Conservation (phyloP, 2,329 filamentous ascomycete species). For the Epichloe elymi region DNA sequence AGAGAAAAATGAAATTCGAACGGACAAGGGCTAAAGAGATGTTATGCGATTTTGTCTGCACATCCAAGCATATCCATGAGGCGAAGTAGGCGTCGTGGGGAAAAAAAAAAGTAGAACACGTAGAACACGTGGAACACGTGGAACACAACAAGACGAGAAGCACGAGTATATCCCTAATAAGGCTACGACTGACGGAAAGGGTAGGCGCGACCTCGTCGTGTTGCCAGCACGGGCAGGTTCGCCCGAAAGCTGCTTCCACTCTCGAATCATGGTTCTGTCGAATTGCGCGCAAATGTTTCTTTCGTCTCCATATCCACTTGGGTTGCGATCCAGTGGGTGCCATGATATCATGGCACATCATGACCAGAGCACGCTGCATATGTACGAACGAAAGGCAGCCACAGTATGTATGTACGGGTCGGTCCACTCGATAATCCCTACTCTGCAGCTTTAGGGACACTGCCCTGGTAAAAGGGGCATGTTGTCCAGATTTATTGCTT, state of each 20-base stretch:
- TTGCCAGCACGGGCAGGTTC: too few species aligned
- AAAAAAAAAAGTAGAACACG: not conserved
- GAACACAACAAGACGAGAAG: not conserved
- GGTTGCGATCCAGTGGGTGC: not conserved
- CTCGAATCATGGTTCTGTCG: not conserved
- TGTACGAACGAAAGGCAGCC: not conserved
- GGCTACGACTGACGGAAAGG: not conserved
- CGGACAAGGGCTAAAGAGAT: not conserved
- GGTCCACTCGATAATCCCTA: not conserved
- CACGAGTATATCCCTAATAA: too few species aligned
- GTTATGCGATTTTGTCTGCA: too few species aligned
- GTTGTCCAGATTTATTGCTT: not conserved
- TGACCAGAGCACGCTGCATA: slow-evolving; percentile 7
- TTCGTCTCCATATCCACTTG: not conserved
- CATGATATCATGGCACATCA: slow-evolving; percentile 19
- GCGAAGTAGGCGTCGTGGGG: too few species aligned
- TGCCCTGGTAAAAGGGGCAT: not conserved
- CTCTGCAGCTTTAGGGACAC: not conserved
- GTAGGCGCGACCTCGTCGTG: not conserved
- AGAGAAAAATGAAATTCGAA: too few species aligned
- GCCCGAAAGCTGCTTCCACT: not conserved
- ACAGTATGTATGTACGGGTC: not conserved
- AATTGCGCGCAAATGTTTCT: not conserved
- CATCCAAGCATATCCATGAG: too few species aligned
- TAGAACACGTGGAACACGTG: too few species aligned